Evolutionary conservation across 768 basidiomycete species (phyloP).

Genomic region (Udeniomyces megalosporus): DNA sequence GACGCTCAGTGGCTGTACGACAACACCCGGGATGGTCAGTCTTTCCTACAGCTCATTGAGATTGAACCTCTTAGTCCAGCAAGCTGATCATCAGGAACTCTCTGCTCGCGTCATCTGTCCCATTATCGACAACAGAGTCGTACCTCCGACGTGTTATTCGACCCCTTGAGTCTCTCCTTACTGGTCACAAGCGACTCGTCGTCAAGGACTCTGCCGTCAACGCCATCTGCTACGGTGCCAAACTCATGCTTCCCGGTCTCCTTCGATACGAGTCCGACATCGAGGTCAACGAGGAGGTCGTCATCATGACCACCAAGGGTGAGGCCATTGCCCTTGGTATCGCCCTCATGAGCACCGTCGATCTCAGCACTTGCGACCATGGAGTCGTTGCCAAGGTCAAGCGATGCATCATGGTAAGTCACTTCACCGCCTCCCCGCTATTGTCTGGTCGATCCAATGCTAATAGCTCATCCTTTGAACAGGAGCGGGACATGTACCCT

Average conservation of each 20-base stretch:
- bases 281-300: slow-evolving; percentile 83
- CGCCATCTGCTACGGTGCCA: slow-evolving; percentile 97
- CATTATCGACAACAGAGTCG: slow-evolving; percentile 44
- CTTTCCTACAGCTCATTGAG: not conserved
- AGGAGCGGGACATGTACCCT: slow-evolving; percentile 75
- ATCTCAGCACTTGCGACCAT: slow-evolving; percentile 93
- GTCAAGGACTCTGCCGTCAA: slow-evolving; percentile 99
- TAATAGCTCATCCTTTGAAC: not conserved
- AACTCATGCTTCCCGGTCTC: slow-evolving; percentile 97
- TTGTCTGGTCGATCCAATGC: not conserved
- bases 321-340: slow-evolving; percentile 89
- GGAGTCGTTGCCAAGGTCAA: slow-evolving; percentile 99
- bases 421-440: not conserved
- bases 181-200: slow-evolving; percentile 95
- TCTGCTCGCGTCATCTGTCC: not conserved
- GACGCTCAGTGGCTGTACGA: slow-evolving; percentile 99
- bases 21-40: slow-evolving; percentile 80
- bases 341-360: slow-evolving; percentile 96
- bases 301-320: slow-evolving; percentile 97
- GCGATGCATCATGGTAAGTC: slow-evolving; percentile 85
- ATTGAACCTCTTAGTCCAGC: not conserved
- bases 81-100: not conserved
- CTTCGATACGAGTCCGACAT: slow-evolving; percentile 93
- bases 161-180: slow-evolving; percentile 81
- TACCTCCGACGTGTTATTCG: slow-evolving; percentile 89